phyloP scores from a whole-genome alignment of 257 asterid genomes.

The Fraxinus pennsylvanica region DNA sequence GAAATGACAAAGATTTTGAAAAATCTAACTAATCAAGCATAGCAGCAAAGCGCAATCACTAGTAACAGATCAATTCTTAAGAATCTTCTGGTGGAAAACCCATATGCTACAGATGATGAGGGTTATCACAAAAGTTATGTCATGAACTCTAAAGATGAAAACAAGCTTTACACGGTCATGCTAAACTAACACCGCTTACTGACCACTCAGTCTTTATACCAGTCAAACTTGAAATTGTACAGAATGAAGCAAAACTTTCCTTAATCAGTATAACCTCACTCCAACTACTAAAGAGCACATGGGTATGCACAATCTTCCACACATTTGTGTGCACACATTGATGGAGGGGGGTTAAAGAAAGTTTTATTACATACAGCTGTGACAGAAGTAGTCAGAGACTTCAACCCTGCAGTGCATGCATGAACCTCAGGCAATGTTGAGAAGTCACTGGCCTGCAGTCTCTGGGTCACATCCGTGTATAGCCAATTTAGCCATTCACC shows the following conservation, averaged over 20 bases:
- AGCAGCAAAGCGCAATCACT: neutral
- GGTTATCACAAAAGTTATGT: neutral
- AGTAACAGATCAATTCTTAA: neutral
- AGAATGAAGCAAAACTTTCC: neutral
- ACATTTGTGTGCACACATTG: slow-evolving; percentile 8
- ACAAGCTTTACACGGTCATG: neutral
- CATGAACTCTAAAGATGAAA: neutral
- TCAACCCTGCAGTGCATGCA: slow-evolving; percentile 99
- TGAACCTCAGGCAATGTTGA: slow-evolving; percentile 96
- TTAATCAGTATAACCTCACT: slow-evolving; percentile 2
- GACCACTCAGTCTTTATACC: neutral
- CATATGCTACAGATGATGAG: neutral
- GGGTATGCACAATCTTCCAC: slow-evolving; percentile 3
- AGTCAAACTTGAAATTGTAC: neutral
- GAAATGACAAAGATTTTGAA: neutral
- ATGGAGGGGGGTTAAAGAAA: neutral
- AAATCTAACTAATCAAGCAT: neutral
- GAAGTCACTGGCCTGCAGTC: slow-evolving; percentile 79
- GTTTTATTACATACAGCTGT: slow-evolving; percentile 78
- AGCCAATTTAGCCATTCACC: slow-evolving; percentile 97
- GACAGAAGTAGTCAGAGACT: slow-evolving; percentile 85
- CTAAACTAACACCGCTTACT: neutral
- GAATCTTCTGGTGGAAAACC: neutral
- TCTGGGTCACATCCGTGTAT: slow-evolving; percentile 81
- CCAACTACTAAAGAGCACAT: slow-evolving; percentile 3